A percentile compares a stretch with the other conserved stretches of the same genome.
phyloP scores from a whole-genome alignment of 2,329 filamentous ascomycete genomes.

The Bipolaris zeicola region DNA sequence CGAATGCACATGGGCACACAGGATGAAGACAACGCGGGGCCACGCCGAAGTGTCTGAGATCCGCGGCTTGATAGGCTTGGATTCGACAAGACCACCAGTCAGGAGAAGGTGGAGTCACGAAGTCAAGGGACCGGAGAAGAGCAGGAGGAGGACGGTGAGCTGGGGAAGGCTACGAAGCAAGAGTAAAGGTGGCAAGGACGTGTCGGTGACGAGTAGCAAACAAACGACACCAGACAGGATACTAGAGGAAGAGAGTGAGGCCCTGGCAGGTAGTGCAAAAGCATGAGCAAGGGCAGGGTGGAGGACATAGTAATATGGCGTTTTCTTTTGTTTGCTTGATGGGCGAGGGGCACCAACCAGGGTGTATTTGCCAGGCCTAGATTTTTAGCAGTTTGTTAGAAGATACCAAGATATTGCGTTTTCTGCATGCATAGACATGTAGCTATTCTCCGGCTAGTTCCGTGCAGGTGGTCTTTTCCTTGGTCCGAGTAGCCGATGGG shows the following conservation, averaged over 20 bases:
- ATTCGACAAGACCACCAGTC: slow-evolving; percentile 33
- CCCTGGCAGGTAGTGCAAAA: slow-evolving; percentile 12
- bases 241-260: slow-evolving; percentile 25
- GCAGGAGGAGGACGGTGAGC: slow-evolving; percentile 33
- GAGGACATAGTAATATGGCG: background rate
- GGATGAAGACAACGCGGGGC: slow-evolving; percentile 79
- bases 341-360: background rate
- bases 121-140: slow-evolving; percentile 31
- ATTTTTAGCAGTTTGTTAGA: background rate
- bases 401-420: slow-evolving; percentile 6
- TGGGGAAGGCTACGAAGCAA: slow-evolving; percentile 35
- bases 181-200: slow-evolving; percentile 31
- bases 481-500: background rate
- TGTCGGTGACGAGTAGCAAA: slow-evolving; percentile 13
- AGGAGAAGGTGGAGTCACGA: slow-evolving; percentile 45
- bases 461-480: background rate
- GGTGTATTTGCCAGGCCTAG: background rate
- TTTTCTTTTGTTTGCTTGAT: background rate
- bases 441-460: too few relatives aligned
- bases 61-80: slow-evolving; percentile 63
- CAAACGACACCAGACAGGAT: slow-evolving; percentile 28
- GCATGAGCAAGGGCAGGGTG: background rate
- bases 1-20: slow-evolving; percentile 76
- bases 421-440: background rate
- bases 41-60: slow-evolving; percentile 74